A percentile compares a stretch with the other conserved stretches of the same genome.
These are phyloP conservation scores for Pythium phragmiticola DNA, from an alignment of 352 stramenopile species.

Conservation along the genomic window DNA sequence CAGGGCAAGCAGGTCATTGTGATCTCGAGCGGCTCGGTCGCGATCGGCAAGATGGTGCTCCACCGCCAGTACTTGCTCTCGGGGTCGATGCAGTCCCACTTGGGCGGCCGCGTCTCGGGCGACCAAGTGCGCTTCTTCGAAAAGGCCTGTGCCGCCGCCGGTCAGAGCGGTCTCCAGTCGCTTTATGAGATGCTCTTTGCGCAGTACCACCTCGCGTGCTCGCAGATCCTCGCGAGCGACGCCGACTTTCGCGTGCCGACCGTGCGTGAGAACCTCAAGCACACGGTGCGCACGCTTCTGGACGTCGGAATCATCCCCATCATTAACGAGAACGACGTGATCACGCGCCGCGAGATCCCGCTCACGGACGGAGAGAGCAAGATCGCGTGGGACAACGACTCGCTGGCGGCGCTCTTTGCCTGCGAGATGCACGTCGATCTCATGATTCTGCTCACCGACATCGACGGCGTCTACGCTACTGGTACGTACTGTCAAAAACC, in stretches of 20 bases:
- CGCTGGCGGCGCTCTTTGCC: slow-evolving; percentile 73
- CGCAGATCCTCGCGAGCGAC: slow-evolving; percentile 78
- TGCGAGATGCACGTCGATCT: slow-evolving; percentile 70
- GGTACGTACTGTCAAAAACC: slow-evolving; percentile 10
- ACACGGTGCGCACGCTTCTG: slow-evolving; percentile 60
- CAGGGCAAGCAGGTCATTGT: slow-evolving; percentile 81
- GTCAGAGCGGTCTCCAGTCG: slow-evolving; percentile 79
- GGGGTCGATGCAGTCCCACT: slow-evolving; percentile 78
- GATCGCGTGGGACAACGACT: slow-evolving; percentile 87
- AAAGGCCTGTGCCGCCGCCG: slow-evolving; percentile 64
- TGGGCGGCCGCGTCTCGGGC: slow-evolving; percentile 53
- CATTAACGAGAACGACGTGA: slow-evolving; percentile 88
- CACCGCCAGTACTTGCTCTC: slow-evolving; percentile 81
- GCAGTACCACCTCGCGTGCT: slow-evolving; percentile 83
- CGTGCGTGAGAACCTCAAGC: slow-evolving; percentile 66
- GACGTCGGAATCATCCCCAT: slow-evolving; percentile 84
- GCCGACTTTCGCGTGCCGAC: slow-evolving; percentile 67
- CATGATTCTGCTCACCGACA: slow-evolving; percentile 78
- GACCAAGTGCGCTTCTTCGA: slow-evolving; percentile 65
- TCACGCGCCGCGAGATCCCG: slow-evolving; percentile 62
- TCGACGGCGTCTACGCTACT: slow-evolving; percentile 56
- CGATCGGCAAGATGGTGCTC: slow-evolving; percentile 80
- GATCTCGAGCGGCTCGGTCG: slow-evolving; percentile 77
- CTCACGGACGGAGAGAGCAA: slow-evolving; percentile 51
- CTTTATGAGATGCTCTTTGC: slow-evolving; percentile 87